These are phyloP conservation scores for Eucalyptus coolabah DNA, from an alignment of 345 rosid genomes.

Conservation along the genomic window DNA sequence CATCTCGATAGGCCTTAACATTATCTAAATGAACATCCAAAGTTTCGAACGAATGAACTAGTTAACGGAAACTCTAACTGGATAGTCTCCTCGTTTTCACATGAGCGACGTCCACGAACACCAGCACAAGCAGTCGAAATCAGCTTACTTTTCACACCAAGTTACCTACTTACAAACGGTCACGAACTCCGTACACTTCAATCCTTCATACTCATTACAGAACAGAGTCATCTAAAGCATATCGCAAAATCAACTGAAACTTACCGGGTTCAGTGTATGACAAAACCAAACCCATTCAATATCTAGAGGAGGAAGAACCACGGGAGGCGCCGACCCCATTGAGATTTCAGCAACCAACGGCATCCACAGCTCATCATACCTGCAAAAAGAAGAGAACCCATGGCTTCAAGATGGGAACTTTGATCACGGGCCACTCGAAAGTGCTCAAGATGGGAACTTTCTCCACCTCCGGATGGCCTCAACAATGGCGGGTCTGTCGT, in stretches of 20 bases:
- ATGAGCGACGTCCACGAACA: background rate
- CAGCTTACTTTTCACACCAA: background rate
- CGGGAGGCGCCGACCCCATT: constrained; percentile 45
- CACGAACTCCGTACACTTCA: background rate
- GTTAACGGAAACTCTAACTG: background rate
- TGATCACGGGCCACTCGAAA: background rate
- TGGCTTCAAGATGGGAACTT: too few species aligned
- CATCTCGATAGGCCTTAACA: background rate
- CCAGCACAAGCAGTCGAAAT: background rate
- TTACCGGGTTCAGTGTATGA: constrained; percentile 81
- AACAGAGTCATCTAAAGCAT: background rate
- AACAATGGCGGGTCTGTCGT: constrained; percentile 24
- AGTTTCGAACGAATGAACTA: constrained; percentile 2
- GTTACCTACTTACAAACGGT: background rate
- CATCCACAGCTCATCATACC: constrained; percentile 96
- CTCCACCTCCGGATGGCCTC: constrained; percentile 74
- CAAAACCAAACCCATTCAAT: constrained; percentile 98
- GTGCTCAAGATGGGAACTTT: background rate
- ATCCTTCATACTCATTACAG: background rate
- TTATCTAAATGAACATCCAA: background rate
- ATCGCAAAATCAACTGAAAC: constrained; percentile 6
- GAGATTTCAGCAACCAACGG: constrained; percentile 76
- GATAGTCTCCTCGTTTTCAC: background rate
- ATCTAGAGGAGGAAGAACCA: constrained; percentile 85
- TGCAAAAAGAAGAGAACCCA: background rate